Evolutionary conservation across 2,329 filamentous ascomycete genomes (phyloP), one percentile per base, ranked within the genome.

Genomic region (Myriosclerotinia duriaeana): DNA sequence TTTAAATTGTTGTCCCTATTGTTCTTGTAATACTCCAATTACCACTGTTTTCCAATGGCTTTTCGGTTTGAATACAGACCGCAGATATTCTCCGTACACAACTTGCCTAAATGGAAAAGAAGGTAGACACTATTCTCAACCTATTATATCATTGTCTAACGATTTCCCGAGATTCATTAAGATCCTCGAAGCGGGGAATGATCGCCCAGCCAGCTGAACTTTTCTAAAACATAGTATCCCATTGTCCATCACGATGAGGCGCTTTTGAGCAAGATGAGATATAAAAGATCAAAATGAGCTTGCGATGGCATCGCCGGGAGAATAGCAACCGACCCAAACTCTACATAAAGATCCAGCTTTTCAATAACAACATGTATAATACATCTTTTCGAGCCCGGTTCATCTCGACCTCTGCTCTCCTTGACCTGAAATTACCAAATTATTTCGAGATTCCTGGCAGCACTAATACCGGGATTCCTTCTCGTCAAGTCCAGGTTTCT

Each of bases 371-470:
- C 14, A 38, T 3, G 44, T 50, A 26, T 12, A 17, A 2, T 5
- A 11, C 20, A 48, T 4, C 36, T 48, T n/a, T 4, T 22, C 9
- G 6, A 1, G 5, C 7, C 30, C 5, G 1, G 15, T 60, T 20
- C 3, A 26, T 17, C 5, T 17, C 8, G 14, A 11, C 2, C 6
- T 22, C 6, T 38, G 12, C 56, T 38, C 30, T 48, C n/a, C 5
- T 4, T 0, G 0, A 2, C n/a, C 14, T 17, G 2, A 12, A 9
- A 2, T 15, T 14, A 38, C 14, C 20, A 11, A 6, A 14, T 3
- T 2, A 53, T 36, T 54, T 48, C 12, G 30, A 20, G 5, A 3
- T 17, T 38, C 22, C n/a, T 36, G 20, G 17, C 7, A 17, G 26
- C 20, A 20, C 12, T 26, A 11, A n/a, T 46, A 12, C 15, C 36